Percentiles rank a stretch among this genome's conserved stretches.
phyloP scores from a whole-genome alignment of 1,284 basidiomycete species.

The Cutaneotrichosporon dermatis region DNA sequence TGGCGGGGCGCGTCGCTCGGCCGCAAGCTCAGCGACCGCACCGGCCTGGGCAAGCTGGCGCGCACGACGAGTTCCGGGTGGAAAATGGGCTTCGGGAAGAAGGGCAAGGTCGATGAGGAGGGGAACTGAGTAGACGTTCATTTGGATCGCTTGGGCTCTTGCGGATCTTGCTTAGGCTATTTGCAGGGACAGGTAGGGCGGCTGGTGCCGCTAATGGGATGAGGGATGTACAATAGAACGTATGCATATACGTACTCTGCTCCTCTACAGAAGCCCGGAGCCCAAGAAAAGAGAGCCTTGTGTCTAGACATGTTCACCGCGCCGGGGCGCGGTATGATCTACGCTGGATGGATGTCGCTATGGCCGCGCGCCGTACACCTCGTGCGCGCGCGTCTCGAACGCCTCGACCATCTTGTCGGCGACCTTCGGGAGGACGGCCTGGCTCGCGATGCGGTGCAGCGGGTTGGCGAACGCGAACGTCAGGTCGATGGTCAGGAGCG shows the following conservation, averaged over 20 bases:
- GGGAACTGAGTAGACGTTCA: too few relatives aligned
- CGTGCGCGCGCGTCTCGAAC: constrained; percentile 75
- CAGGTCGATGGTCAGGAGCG: constrained; percentile 73
- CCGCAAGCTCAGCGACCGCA: constrained; percentile 13
- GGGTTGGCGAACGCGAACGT: constrained; percentile 84
- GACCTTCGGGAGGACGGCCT: constrained; percentile 78
- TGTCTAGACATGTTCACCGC: too few relatives aligned
- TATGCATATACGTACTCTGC: background rate
- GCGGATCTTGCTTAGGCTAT: too few relatives aligned
- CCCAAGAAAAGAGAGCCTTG: too few relatives aligned
- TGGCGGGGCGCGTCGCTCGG: constrained; percentile 12
- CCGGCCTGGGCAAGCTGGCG: constrained; percentile 30
- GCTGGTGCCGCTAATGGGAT: too few relatives aligned
- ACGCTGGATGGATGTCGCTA: background rate
- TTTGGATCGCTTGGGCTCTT: too few relatives aligned
- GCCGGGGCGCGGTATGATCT: too few relatives aligned
- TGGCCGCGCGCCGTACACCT: constrained; percentile 56
- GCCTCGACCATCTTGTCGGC: constrained; percentile 85
- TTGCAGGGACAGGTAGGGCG: too few relatives aligned
- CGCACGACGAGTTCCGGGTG: constrained; percentile 37
- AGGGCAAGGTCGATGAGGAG: constrained; percentile 32
- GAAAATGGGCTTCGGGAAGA: constrained; percentile 43
- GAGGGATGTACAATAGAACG: too few relatives aligned
- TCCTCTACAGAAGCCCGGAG: too few relatives aligned
- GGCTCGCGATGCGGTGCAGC: constrained; percentile 72